phyloP scores from a whole-genome alignment of 371 early-diverging fungal species.

The Capillidium heterosporum region DNA sequence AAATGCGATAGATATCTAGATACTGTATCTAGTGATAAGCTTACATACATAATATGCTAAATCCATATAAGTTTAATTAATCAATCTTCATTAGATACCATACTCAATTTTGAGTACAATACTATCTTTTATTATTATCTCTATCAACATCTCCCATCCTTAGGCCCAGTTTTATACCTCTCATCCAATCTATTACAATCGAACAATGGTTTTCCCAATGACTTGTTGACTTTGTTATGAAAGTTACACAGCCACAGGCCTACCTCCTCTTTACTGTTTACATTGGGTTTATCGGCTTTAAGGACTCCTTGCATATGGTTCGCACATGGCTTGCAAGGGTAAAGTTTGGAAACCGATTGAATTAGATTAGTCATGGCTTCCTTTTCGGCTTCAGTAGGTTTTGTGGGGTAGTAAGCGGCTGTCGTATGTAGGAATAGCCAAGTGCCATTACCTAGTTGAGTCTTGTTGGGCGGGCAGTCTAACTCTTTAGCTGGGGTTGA shows the following conservation, averaged over 20 bases:
- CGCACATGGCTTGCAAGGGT: conserved; percentile 92
- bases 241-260: conserved; percentile 83
- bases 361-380: conserved; percentile 48
- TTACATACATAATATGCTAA: no score
- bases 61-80: no score
- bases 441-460: conserved; percentile 75
- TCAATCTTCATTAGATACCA: no score
- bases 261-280: conserved; percentile 47
- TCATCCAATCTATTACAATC: conserved; percentile 89
- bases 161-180: conserved; percentile 79
- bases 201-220: conserved; percentile 78
- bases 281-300: conserved; percentile 61
- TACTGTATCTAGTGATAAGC: no score
- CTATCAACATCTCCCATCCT: conserved; percentile 45
- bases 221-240: conserved; percentile 94
- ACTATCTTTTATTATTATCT: conserved; percentile 16
- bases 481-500: conserved; percentile 23
- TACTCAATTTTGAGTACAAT: no score
- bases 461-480: conserved; percentile 82
- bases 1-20: no score
- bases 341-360: conserved; percentile 63
- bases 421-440: conserved; percentile 98
- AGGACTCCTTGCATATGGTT: conserved; percentile 60
- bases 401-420: conserved; percentile 93
- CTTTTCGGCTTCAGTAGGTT: conserved; percentile 61